phyloP scores from a whole-genome alignment of 2,329 filamentous ascomycete species.

The Macrophomina pseudophaseolina region DNA sequence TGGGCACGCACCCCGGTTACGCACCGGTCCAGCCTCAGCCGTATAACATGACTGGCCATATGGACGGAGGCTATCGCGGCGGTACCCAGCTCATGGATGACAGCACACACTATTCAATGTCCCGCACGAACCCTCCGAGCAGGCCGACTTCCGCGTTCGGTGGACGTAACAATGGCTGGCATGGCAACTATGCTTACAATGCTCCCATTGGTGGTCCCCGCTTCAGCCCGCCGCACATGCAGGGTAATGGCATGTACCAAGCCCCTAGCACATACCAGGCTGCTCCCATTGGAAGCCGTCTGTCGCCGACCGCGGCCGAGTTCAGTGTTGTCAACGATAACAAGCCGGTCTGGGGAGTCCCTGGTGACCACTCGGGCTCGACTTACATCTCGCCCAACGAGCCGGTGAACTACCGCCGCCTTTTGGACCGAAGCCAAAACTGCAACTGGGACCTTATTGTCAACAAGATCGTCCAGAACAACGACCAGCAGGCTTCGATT shows the following conservation, averaged over 20 bases:
- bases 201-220: conserved; percentile 14
- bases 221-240: conserved; percentile 19
- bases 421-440: conserved; percentile 93
- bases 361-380: conserved; percentile 31
- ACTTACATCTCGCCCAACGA: conserved; percentile 88
- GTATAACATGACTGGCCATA: conserved; percentile 7
- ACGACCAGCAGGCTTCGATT: conserved; percentile 98
- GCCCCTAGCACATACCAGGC: conserved; percentile 35
- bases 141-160: conserved; percentile 44
- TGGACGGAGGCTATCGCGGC: conserved; percentile 34
- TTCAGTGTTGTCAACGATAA: conserved; percentile 41
- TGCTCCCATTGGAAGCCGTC: conserved; percentile 46
- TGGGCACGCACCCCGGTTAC: not conserved
- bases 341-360: conserved; percentile 9
- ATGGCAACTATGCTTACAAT: conserved; percentile 15
- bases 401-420: conserved; percentile 92
- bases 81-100: conserved; percentile 43
- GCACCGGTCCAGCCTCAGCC: conserved; percentile 15
- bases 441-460: conserved; percentile 99
- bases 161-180: conserved; percentile 40
- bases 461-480: conserved; percentile 98
- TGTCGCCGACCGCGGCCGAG: conserved; percentile 54
- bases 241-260: conserved; percentile 28
- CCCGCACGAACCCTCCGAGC: conserved; percentile 41
- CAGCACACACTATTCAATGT: conserved; percentile 42